Evolutionary conservation across 2,329 filamentous ascomycete genomes (phyloP).

Genomic region (Trichophyton benhamiae): DNA sequence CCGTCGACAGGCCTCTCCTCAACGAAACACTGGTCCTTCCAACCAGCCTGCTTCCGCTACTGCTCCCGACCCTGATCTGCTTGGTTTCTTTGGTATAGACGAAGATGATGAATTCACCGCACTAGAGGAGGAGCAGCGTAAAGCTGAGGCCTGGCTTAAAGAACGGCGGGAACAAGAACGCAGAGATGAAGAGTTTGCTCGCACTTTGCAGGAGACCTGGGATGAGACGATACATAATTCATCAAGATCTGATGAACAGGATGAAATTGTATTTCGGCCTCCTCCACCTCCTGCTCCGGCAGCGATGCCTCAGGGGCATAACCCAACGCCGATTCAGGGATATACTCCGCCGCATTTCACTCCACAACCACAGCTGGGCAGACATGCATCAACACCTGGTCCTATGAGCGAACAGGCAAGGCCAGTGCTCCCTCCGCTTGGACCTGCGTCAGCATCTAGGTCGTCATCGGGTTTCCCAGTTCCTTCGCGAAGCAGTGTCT

Average conservation of each 20-base stretch:
- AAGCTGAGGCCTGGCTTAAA: constrained; percentile 23
- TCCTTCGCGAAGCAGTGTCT: background rate
- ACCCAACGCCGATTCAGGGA: background rate
- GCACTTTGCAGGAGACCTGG: constrained; percentile 24
- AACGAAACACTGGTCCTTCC: background rate
- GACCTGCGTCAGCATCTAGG: background rate
- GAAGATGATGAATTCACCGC: constrained; percentile 17
- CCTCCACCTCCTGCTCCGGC: background rate
- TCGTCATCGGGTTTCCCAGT: background rate
- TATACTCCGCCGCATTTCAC: background rate
- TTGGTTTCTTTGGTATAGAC: constrained; percentile 19
- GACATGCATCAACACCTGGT: background rate
- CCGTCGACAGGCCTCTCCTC: background rate
- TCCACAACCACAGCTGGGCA: background rate
- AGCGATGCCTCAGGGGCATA: background rate
- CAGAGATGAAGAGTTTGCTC: constrained; percentile 29
- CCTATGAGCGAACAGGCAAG: background rate
- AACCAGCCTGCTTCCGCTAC: background rate
- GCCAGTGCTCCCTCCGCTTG: background rate
- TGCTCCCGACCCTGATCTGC: constrained; percentile 10
- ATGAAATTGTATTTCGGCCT: background rate
- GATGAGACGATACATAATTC: constrained; percentile 12
- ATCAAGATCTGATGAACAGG: background rate
- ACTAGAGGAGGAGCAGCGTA: constrained; percentile 22
- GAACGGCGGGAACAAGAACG: constrained; percentile 24